A percentile compares a stretch with the other conserved stretches of the same genome.
Evolutionary conservation across 2,329 filamentous ascomycete species (phyloP).

Genomic region (Xylaria sp.): DNA sequence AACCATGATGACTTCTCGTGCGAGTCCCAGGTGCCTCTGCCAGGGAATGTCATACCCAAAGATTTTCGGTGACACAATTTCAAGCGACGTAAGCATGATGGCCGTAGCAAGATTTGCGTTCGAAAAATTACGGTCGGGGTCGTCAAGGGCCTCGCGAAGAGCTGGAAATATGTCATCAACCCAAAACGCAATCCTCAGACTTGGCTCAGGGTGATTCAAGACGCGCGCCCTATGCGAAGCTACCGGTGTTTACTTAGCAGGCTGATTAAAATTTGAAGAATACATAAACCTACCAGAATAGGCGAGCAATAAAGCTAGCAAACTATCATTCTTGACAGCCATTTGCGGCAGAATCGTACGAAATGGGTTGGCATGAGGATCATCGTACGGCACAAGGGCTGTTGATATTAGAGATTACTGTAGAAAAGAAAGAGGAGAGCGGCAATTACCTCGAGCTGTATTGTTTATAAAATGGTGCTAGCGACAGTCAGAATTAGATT

Average conservation of each 20-base stretch:
- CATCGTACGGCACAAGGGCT: constrained; percentile 62
- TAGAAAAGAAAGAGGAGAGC: constrained; percentile 34
- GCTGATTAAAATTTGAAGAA: neutral
- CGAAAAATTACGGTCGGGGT: constrained; percentile 70
- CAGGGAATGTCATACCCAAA: constrained; percentile 84
- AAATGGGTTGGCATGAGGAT: constrained; percentile 63
- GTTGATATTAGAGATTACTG: constrained; percentile 56
- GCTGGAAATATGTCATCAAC: constrained; percentile 81
- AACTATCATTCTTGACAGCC: constrained; percentile 74
- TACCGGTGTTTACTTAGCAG: constrained; percentile 35
- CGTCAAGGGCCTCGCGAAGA: constrained; percentile 72
- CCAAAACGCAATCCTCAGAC: constrained; percentile 81
- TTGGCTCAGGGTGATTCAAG: constrained; percentile 77
- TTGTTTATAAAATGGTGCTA: constrained; percentile 78
- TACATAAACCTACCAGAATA: constrained; percentile 66
- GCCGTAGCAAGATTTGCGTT: constrained; percentile 81
- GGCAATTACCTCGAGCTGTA: constrained; percentile 68
- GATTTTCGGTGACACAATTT: constrained; percentile 83
- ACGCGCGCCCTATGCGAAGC: constrained; percentile 84
- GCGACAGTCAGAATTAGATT: constrained; percentile 46
- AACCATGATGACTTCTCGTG: constrained; percentile 77
- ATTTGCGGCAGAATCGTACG: constrained; percentile 64
- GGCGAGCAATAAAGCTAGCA: constrained; percentile 80
- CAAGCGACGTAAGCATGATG: constrained; percentile 85
- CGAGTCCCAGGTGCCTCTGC: constrained; percentile 81